Conservation (phyloP, 345 rosid genomes). For the Barbarea vulgaris region DNA sequence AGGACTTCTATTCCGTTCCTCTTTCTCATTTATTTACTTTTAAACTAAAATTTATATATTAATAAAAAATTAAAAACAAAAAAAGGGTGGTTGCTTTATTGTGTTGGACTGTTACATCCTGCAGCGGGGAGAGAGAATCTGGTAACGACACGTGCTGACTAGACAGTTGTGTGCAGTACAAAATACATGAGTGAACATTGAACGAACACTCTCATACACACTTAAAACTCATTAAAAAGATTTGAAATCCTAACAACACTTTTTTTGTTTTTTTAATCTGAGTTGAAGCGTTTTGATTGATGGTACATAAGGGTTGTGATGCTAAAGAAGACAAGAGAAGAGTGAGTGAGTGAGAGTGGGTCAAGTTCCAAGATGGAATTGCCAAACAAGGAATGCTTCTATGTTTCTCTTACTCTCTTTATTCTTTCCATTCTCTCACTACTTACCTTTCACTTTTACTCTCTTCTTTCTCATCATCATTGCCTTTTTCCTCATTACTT, state of each 20-base stretch:
- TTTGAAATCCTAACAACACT: background rate
- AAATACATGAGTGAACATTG: constrained; percentile 17
- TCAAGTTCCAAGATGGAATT: constrained; percentile 38
- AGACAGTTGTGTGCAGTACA: constrained; percentile 36
- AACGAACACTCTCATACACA: constrained; percentile 16
- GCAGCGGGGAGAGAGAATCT: constrained; percentile 8
- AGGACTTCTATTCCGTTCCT: background rate
- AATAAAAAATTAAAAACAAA: no score
- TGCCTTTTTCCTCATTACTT: background rate
- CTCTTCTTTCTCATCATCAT: constrained; percentile 23
- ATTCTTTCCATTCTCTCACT: constrained; percentile 32
- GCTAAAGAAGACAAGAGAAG: constrained; percentile 29
- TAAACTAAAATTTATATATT: no score
- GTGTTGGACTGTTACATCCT: constrained; percentile 30
- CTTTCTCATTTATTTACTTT: background rate
- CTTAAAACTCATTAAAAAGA: constrained; percentile 21
- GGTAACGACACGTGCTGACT: constrained; percentile 38
- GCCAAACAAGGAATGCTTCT: constrained; percentile 30
- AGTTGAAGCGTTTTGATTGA: constrained; percentile 12
- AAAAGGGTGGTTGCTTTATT: constrained; percentile 18
- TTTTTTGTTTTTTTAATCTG: background rate
- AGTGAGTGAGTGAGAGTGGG: background rate
- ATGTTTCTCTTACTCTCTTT: constrained; percentile 31
- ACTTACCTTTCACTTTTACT: constrained; percentile 30
- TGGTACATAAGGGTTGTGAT: constrained; percentile 25